These are phyloP conservation scores for Polytolypa hystricis DNA, from an alignment of 2,329 filamentous ascomycete genomes.

Conservation along the genomic window DNA sequence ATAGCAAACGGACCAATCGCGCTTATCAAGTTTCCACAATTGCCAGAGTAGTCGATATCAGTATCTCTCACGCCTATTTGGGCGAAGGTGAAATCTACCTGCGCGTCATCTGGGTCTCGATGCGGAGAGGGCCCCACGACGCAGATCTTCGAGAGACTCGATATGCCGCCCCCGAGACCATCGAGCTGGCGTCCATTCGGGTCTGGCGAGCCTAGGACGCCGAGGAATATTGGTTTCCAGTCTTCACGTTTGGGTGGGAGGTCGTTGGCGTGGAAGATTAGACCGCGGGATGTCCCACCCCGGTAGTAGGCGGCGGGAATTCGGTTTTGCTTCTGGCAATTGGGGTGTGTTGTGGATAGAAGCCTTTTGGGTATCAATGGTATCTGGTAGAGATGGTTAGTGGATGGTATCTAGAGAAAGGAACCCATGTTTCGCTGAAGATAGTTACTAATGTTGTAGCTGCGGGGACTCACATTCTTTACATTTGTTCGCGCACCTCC, in stretches of 20 bases:
- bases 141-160: conserved; percentile 60
- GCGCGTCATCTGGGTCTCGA: conserved; percentile 38
- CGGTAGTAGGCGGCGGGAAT: conserved; percentile 51
- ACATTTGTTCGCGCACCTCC: no score
- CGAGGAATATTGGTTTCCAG: conserved; percentile 47
- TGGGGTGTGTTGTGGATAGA: background rate
- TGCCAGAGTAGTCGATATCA: conserved; percentile 54
- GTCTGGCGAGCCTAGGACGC: conserved; percentile 55
- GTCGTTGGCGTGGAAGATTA: conserved; percentile 47
- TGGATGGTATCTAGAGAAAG: no score
- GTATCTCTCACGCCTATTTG: conserved; percentile 53
- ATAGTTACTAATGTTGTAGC: no score
- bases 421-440: no score
- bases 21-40: conserved; percentile 65
- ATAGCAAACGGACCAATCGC: conserved; percentile 56
- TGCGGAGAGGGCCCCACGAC: conserved; percentile 46
- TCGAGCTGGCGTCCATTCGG: conserved; percentile 58
- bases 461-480: no score
- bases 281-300: conserved; percentile 57
- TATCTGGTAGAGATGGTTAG: no score
- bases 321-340: conserved; percentile 18
- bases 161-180: conserved; percentile 59
- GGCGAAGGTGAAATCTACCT: conserved; percentile 63
- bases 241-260: conserved; percentile 36
- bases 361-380: background rate